Conservation (phyloP, 1,284 basidiomycete species). For the Papiliotrema fonsecae region DNA sequence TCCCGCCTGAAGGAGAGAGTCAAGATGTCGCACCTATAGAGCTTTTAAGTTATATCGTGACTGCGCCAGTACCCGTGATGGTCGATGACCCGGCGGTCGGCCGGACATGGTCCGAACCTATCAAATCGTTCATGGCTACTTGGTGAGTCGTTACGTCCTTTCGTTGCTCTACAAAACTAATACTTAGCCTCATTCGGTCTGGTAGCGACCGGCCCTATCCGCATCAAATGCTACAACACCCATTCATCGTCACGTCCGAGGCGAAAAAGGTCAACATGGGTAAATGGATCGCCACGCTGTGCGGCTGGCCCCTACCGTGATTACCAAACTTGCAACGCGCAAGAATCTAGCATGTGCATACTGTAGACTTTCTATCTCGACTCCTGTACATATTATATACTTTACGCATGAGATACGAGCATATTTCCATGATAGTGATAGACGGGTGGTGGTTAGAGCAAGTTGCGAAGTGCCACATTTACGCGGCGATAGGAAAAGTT, state of each 20-base stretch:
- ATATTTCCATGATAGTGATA: not conserved
- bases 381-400: not conserved
- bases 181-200: conserved; percentile 32
- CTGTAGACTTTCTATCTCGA: not conserved
- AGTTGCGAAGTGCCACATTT: not conserved
- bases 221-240: conserved; percentile 75
- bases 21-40: conserved; percentile 78
- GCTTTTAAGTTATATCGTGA: conserved; percentile 84
- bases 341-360: too few species aligned
- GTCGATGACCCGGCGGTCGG: conserved; percentile 53
- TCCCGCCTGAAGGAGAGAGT: conserved; percentile 70
- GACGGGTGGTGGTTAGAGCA: too few species aligned
- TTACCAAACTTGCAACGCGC: too few species aligned
- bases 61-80: conserved; percentile 75
- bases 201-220: conserved; percentile 72
- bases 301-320: conserved; percentile 59
- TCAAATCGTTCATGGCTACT: conserved; percentile 88
- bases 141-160: conserved; percentile 58
- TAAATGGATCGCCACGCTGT: conserved; percentile 83
- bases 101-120: conserved; percentile 69
- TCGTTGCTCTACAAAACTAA: not conserved
- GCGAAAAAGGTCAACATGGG: conserved; percentile 81
- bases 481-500: not conserved
- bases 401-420: not conserved
- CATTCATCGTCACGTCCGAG: conserved; percentile 77